phyloP scores from a whole-genome alignment of 2,329 filamentous ascomycete genomes.

The Aurifilum marmelostoma region DNA sequence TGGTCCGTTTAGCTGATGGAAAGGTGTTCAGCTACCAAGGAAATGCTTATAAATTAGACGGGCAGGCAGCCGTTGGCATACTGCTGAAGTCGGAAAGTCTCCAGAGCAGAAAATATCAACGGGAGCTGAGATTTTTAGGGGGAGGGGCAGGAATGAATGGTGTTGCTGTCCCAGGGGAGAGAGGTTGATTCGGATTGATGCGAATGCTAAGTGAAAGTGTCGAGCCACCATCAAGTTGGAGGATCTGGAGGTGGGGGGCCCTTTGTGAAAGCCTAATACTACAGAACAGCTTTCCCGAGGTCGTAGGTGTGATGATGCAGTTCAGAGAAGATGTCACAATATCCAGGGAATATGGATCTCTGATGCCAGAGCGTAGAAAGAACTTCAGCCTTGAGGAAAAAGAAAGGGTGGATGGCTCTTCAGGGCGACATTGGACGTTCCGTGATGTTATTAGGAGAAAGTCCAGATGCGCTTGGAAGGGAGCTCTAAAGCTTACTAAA shows the following conservation, averaged over 20 bases:
- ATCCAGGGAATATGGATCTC: background rate
- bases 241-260: background rate
- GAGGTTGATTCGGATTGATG: background rate
- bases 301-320: background rate
- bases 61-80: constrained; percentile 2
- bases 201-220: background rate
- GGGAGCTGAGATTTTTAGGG: too few relatives aligned
- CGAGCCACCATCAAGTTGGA: background rate
- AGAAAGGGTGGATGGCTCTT: background rate
- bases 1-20: background rate
- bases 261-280: background rate
- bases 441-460: background rate
- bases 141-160: too few relatives aligned
- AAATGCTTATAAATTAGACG: background rate
- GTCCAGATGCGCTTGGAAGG: background rate
- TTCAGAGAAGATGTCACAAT: background rate
- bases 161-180: background rate
- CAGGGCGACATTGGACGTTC: background rate
- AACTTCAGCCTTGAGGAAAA: background rate
- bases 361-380: background rate
- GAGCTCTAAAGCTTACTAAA: background rate
- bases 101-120: background rate
- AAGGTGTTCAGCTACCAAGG: constrained; percentile 1
- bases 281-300: background rate
- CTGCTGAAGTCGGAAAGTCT: background rate